Percentiles rank a stretch among this genome's conserved stretches.
These are phyloP conservation scores for Populus hybrid DNA, from an alignment of 441 rosid species.

Conservation along the genomic window DNA sequence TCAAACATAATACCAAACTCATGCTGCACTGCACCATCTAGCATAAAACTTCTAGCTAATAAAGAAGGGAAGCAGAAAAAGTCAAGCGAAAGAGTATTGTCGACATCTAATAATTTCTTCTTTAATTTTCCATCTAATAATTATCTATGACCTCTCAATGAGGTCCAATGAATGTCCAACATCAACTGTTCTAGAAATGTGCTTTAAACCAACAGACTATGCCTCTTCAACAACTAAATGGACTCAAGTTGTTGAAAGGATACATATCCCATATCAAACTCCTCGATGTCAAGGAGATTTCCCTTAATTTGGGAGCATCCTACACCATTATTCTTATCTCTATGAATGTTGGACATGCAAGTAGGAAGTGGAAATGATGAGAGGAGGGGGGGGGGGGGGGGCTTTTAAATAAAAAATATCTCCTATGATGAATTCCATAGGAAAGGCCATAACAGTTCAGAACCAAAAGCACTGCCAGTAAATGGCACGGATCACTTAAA, in stretches of 20 bases:
- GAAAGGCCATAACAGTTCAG: too few relatives aligned
- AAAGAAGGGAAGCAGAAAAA: not conserved
- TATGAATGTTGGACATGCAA: too few relatives aligned
- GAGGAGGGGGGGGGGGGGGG: too few relatives aligned
- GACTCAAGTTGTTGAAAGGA: not conserved
- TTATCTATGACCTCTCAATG: not conserved
- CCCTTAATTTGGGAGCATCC: too few relatives aligned
- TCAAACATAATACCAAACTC: slow-evolving; percentile 8
- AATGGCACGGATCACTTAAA: too few relatives aligned
- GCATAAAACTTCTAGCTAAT: not conserved
- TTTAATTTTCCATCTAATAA: not conserved
- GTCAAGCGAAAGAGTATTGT: not conserved
- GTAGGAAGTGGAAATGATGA: too few relatives aligned
- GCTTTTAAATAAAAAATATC: too few relatives aligned
- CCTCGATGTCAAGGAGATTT: too few relatives aligned
- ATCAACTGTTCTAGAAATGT: not conserved
- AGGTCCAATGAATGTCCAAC: not conserved
- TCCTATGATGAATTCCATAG: too few relatives aligned
- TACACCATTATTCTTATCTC: too few relatives aligned
- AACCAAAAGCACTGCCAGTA: too few relatives aligned
- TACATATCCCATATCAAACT: too few relatives aligned
- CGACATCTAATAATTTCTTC: not conserved
- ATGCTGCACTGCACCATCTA: not conserved
- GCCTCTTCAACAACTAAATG: not conserved
- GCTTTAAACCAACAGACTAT: not conserved